Conservation (phyloP, 1,284 basidiomycete genomes). For the Moesziomyces globuligerus region DNA sequence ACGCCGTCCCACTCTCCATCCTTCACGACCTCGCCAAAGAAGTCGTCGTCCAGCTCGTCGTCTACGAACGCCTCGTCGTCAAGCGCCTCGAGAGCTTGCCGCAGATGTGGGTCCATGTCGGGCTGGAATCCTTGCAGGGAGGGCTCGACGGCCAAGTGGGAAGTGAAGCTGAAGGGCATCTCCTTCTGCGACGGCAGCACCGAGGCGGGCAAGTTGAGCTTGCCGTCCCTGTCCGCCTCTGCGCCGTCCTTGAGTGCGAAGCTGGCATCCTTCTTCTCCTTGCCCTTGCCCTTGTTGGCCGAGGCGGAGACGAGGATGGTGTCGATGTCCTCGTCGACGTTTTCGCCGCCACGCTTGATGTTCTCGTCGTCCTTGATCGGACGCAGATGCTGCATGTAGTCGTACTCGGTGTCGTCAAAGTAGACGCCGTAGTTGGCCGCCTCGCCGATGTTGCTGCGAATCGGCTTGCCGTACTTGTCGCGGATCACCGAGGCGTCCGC, state of each 20-base stretch:
- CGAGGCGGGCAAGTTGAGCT: constrained; percentile 75
- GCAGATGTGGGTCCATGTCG: constrained; percentile 94
- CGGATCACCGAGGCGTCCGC: constrained; percentile 72
- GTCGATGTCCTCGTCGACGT: constrained; percentile 57
- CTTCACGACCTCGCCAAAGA: constrained; percentile 73
- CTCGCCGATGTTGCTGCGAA: constrained; percentile 75
- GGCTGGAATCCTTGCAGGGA: constrained; percentile 82
- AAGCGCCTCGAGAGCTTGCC: constrained; percentile 91
- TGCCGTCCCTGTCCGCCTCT: constrained; percentile 5
- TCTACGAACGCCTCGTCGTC: constrained; percentile 82
- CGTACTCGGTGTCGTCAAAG: constrained; percentile 97
- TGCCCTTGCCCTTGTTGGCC: constrained; percentile 49
- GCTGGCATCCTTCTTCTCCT: constrained; percentile 27
- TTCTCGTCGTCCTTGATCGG: constrained; percentile 59
- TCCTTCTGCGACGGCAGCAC: constrained; percentile 53
- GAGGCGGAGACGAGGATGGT: constrained; percentile 47
- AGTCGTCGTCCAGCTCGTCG: constrained; percentile 74
- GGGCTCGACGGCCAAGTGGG: constrained; percentile 47
- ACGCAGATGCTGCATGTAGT: constrained; percentile 95
- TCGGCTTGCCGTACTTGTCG: constrained; percentile 66
- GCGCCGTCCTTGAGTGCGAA: constrained; percentile 48
- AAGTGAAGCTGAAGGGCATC: constrained; percentile 39
- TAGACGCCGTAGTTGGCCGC: constrained; percentile 90
- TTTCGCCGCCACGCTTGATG: constrained; percentile 54
- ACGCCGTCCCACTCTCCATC: constrained; percentile 68